Evolutionary conservation across 1,284 basidiomycete genomes (phyloP).

Genomic region (Ceratobasidium sp.): DNA sequence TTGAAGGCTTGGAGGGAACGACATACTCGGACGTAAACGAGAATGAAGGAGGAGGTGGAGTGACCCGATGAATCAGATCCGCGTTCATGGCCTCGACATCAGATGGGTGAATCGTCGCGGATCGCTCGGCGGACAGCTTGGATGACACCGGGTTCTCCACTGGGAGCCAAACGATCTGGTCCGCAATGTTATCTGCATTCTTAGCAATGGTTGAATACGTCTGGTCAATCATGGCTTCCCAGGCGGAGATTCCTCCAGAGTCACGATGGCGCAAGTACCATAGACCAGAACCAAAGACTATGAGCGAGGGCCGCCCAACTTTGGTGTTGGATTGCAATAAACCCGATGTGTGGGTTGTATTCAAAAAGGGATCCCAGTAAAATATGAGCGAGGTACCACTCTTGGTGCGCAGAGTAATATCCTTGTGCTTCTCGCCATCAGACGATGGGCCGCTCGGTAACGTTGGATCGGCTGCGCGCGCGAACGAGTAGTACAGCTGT

Average conservation of each 20-base stretch:
- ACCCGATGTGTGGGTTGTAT: slow-evolving; percentile 56
- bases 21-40: slow-evolving; percentile 42
- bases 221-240: slow-evolving; percentile 74
- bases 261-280: slow-evolving; percentile 81
- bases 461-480: slow-evolving; percentile 62
- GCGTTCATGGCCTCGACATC: slow-evolving; percentile 91
- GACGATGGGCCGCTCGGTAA: slow-evolving; percentile 63
- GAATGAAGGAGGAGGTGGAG: slow-evolving; percentile 45
- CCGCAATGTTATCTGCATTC: slow-evolving; percentile 58
- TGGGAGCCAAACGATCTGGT: slow-evolving; percentile 76
- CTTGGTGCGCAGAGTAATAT: slow-evolving; percentile 59
- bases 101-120: slow-evolving; percentile 68
- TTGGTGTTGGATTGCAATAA: slow-evolving; percentile 36
- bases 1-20: slow-evolving; percentile 26
- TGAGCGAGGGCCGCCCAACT: slow-evolving; percentile 59
- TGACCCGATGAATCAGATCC: slow-evolving; percentile 73
- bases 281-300: slow-evolving; percentile 83
- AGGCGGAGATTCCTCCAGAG: slow-evolving; percentile 76
- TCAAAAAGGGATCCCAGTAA: slow-evolving; percentile 83
- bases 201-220: slow-evolving; percentile 61
- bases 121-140: slow-evolving; percentile 69
- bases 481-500: slow-evolving; percentile 77
- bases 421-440: slow-evolving; percentile 70
- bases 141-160: slow-evolving; percentile 68
- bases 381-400: slow-evolving; percentile 66